A percentile compares a stretch with the other conserved stretches of the same genome.
phyloP scores from a whole-genome alignment of 176 grass and related monocot species.

The Elaeis guineensis region DNA sequence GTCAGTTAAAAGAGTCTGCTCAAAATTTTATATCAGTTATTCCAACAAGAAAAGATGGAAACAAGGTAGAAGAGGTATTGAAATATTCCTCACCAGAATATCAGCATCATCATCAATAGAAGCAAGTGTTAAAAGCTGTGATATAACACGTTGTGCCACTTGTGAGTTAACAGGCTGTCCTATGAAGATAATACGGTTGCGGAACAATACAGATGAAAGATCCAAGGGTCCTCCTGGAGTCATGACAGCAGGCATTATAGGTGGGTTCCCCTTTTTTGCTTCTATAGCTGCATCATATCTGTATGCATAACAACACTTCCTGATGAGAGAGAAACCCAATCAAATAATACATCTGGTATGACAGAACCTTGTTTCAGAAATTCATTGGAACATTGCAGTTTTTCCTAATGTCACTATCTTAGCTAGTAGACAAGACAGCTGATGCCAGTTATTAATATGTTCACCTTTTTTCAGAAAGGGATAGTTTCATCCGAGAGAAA shows the following conservation, averaged over 20 bases:
- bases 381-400: conserved; percentile 2
- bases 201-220: conserved; percentile 60
- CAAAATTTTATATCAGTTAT: neutral
- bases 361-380: conserved; percentile 1
- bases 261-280: conserved; percentile 63
- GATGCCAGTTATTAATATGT: no score
- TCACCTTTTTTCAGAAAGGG: no score
- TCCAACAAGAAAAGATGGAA: neutral
- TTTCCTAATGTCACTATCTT: no score
- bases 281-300: conserved; percentile 45
- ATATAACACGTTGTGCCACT: conserved; percentile 93
- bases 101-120: conserved; percentile 71
- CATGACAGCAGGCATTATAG: conserved; percentile 75
- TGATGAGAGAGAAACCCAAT: neutral
- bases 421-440: no score
- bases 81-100: conserved; percentile 67
- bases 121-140: conserved; percentile 82
- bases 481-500: no score
- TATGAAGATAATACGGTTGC: conserved; percentile 89
- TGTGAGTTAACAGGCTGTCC: conserved; percentile 79
- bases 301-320: conserved; percentile 9
- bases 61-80: conserved; percentile 8
- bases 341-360: conserved; percentile 5
- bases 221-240: conserved; percentile 69
- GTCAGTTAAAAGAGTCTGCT: no score